These are phyloP conservation scores for Puccinia polysora DNA, from an alignment of 1,284 basidiomycete species.

Conservation along the genomic window DNA sequence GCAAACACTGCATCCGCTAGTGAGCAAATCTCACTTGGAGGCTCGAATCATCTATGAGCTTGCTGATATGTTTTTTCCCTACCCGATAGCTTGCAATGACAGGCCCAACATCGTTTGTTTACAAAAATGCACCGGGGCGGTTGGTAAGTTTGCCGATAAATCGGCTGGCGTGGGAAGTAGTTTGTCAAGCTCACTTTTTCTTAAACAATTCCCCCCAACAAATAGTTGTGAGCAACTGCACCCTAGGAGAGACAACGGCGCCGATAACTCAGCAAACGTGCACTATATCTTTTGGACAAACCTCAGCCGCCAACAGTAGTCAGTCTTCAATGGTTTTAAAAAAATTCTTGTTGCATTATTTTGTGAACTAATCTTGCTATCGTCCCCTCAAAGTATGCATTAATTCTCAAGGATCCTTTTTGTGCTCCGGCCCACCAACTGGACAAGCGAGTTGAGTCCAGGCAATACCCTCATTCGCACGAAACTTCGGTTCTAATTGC, in stretches of 20 bases:
- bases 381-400: not conserved
- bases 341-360: too few species aligned
- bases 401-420: slow-evolving; percentile 4
- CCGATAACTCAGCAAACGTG: slow-evolving; percentile 14
- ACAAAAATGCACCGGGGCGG: slow-evolving; percentile 10
- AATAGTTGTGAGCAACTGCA: slow-evolving; percentile 8
- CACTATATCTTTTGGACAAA: not conserved
- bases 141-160: slow-evolving; percentile 2
- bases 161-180: too few species aligned
- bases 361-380: too few species aligned
- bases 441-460: slow-evolving; percentile 14
- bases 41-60: not conserved
- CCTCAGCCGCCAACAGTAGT: slow-evolving; percentile 6
- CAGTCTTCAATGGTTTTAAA: too few species aligned
- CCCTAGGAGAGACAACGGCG: not conserved
- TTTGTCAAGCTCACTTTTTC: not conserved
- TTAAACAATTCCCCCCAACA: not conserved
- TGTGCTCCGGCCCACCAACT: slow-evolving; percentile 2
- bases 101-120: slow-evolving; percentile 1
- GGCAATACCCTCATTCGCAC: not conserved
- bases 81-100: not conserved
- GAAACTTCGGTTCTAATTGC: not conserved
- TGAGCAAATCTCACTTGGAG: not conserved
- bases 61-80: not conserved
- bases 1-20: slow-evolving; percentile 14